phyloP scores from a whole-genome alignment of 495 filamentous ascomycete species.

The Aspergillus biplanus region DNA sequence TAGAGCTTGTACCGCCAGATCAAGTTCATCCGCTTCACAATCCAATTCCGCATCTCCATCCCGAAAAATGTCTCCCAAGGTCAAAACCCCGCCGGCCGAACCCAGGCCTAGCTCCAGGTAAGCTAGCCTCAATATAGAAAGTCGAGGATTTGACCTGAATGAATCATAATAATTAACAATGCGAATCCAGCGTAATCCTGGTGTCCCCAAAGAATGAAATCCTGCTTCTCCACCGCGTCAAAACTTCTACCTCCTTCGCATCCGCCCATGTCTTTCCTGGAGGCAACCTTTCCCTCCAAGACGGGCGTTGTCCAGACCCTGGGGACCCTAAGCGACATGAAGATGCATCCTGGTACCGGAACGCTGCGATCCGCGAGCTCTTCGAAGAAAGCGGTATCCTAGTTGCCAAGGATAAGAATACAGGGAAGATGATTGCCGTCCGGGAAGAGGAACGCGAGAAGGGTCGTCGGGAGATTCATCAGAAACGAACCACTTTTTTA shows the following conservation, averaged over 20 bases:
- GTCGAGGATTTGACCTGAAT: background rate
- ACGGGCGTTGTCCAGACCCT: slow-evolving; percentile 60
- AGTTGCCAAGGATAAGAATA: slow-evolving; percentile 61
- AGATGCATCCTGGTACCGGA: slow-evolving; percentile 69
- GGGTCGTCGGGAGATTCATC: slow-evolving; percentile 70
- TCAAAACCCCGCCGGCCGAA: slow-evolving; percentile 32
- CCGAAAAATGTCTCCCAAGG: slow-evolving; percentile 28
- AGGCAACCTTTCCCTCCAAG: slow-evolving; percentile 75
- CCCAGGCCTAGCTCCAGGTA: slow-evolving; percentile 45
- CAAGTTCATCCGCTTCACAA: slow-evolving; percentile 15
- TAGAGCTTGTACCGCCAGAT: slow-evolving; percentile 2
- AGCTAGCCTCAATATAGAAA: background rate
- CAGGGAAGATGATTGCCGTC: slow-evolving; percentile 57
- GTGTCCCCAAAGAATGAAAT: slow-evolving; percentile 86
- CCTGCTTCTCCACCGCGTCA: slow-evolving; percentile 83
- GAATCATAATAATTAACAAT: background rate
- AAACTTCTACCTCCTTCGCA: slow-evolving; percentile 79
- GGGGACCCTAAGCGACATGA: slow-evolving; percentile 56
- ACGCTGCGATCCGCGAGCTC: slow-evolving; percentile 84
- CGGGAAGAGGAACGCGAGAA: slow-evolving; percentile 60
- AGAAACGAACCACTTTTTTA: slow-evolving; percentile 59
- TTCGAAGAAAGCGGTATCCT: slow-evolving; percentile 96
- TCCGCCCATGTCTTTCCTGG: slow-evolving; percentile 96
- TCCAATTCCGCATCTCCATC: slow-evolving; percentile 9
- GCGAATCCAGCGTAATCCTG: slow-evolving; percentile 69